Percentiles rank a stretch among this genome's conserved stretches.
Conservation (phyloP, 805 yeast species). For the Starmerella vaccinii region DNA sequence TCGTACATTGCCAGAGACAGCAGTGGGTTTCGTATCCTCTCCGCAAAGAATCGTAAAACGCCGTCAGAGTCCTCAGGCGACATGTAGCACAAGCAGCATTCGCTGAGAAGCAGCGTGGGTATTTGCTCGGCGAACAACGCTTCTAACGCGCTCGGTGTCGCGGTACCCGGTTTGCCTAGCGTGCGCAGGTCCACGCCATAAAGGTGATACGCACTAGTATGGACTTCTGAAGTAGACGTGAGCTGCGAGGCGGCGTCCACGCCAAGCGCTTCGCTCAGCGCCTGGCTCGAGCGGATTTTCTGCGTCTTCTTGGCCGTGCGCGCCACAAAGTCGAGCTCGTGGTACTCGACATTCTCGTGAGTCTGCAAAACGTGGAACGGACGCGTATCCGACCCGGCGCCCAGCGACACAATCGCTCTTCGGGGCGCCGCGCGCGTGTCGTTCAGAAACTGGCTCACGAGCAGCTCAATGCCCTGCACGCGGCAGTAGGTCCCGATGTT, state of each 20-base stretch:
- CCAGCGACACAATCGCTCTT: slow-evolving; percentile 52
- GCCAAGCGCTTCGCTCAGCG: slow-evolving; percentile 29
- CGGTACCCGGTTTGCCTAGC: slow-evolving; percentile 25
- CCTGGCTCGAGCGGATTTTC: slow-evolving; percentile 34
- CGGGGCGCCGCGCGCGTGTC: slow-evolving; percentile 20
- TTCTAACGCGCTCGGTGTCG: not conserved
- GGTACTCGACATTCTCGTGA: slow-evolving; percentile 34
- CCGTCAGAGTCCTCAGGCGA: slow-evolving; percentile 40
- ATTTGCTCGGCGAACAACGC: slow-evolving; percentile 16
- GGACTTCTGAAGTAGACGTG: not conserved
- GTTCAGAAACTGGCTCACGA: slow-evolving; percentile 35
- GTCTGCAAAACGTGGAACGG: slow-evolving; percentile 41
- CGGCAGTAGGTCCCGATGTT: slow-evolving; percentile 54
- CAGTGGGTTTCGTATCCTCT: slow-evolving; percentile 24
- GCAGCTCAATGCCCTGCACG: slow-evolving; percentile 36
- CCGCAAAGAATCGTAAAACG: slow-evolving; percentile 39
- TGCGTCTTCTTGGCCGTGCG: slow-evolving; percentile 43
- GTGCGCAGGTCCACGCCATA: slow-evolving; percentile 47
- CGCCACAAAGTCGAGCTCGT: slow-evolving; percentile 56
- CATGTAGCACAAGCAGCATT: slow-evolving; percentile 67
- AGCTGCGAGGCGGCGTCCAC: not conserved
- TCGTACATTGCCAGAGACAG: slow-evolving; percentile 47
- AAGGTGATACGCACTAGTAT: slow-evolving; percentile 38
- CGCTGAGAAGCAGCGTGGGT: slow-evolving; percentile 59
- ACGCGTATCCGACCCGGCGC: slow-evolving; percentile 74